phyloP scores from a whole-genome alignment of 164 flowering plant species.

The Protea cynaroides region DNA sequence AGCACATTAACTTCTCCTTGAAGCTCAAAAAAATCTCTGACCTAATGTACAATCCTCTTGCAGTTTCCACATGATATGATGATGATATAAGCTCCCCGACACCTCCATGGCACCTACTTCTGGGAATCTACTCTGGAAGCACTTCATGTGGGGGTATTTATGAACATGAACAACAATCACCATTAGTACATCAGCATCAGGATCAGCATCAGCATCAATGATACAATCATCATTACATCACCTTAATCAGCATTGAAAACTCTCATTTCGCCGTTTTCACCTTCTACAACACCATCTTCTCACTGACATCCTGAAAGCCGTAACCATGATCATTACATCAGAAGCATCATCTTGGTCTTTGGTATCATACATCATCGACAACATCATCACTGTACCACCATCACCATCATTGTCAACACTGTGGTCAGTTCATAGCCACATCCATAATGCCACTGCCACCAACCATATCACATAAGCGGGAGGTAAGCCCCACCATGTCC shows the following conservation, averaged over 20 bases:
- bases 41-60: background rate
- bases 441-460: background rate
- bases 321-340: background rate
- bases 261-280: background rate
- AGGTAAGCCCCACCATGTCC: conserved; percentile 98
- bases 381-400: background rate
- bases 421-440: background rate
- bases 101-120: background rate
- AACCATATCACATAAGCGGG: conserved; percentile 59
- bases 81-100: background rate
- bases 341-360: background rate
- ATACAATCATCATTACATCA: background rate
- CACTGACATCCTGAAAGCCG: too few species aligned
- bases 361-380: background rate
- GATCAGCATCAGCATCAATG: background rate
- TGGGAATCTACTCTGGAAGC: too few species aligned
- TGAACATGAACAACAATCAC: background rate
- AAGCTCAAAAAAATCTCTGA: background rate
- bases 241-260: background rate
- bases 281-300: background rate
- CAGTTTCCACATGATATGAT: background rate
- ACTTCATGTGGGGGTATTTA: background rate
- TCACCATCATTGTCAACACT: background rate
- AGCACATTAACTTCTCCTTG: background rate
- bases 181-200: background rate